These are phyloP conservation scores for Ganoderma boninense DNA, from an alignment of 1,284 basidiomycete genomes.

Conservation along the genomic window DNA sequence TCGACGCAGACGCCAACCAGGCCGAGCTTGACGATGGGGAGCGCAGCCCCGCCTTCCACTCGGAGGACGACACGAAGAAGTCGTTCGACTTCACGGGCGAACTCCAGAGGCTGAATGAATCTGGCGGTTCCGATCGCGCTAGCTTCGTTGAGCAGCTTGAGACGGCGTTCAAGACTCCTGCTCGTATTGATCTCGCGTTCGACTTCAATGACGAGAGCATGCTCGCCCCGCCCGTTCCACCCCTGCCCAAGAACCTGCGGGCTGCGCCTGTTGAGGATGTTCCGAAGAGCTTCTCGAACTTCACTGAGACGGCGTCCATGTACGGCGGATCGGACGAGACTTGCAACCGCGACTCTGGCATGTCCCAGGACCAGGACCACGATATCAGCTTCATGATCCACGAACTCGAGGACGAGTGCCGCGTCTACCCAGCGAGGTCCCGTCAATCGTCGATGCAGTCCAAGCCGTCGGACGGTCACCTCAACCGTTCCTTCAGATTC, in stretches of 20 bases:
- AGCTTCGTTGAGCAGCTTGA: conserved; percentile 88
- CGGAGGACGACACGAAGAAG: conserved; percentile 71
- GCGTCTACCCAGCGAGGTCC: conserved; percentile 32
- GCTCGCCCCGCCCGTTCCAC: conserved; percentile 52
- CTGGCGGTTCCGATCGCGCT: conserved; percentile 68
- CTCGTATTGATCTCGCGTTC: conserved; percentile 64
- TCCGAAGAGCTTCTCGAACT: conserved; percentile 37
- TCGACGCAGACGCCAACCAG: conserved; percentile 55
- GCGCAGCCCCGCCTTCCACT: conserved; percentile 35
- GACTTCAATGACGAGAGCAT: conserved; percentile 51
- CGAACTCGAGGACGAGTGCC: conserved; percentile 40
- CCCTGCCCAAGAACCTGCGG: conserved; percentile 40
- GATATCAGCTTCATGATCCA: conserved; percentile 38
- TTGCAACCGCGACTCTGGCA: conserved; percentile 30
- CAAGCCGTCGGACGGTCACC: conserved; percentile 64
- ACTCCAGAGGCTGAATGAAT: conserved; percentile 73
- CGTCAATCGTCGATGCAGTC: conserved; percentile 46
- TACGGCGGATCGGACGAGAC: conserved; percentile 25
- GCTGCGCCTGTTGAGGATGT: conserved; percentile 32
- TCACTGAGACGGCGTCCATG: conserved; percentile 32
- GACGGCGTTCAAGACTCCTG: conserved; percentile 78
- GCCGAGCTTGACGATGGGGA: conserved; percentile 55
- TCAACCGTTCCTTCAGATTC: conserved; percentile 77
- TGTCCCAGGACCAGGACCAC: conserved; percentile 33
- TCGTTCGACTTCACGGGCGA: conserved; percentile 91